Evolutionary conservation across 179 eudicot species (phyloP), one percentile per base, ranked within the genome.

Genomic region (Carnegiea gigantea): DNA sequence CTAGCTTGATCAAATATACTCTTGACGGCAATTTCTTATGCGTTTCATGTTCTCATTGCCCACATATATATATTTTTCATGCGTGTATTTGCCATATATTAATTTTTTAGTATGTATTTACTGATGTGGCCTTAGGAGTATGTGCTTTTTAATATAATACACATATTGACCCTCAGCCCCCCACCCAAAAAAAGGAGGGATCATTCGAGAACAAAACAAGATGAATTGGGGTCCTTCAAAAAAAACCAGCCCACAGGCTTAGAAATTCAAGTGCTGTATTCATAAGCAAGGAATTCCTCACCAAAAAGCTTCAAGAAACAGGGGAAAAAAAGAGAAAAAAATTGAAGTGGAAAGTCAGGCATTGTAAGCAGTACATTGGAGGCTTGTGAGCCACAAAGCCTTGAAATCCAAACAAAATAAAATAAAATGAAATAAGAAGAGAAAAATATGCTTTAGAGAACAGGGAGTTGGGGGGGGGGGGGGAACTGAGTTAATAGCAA

Each of bases 371-470:
- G n/a, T 40, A 81, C 51, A 81, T 53, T 81, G 82, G 77, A 84
- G 79, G 70, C 48, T 78, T 85, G 82, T 85, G 82, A 82, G 33
- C 80, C 84, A 78, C 77, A 81, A 57, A 54, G 75, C 70, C 77
- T 49, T 67, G 57, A 43, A 84, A 67, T 79, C 77, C 71, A 4
- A 60, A 60, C 0, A 65, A 65, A 65, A 65, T 14, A 6, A 67
- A 28, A 11, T 23, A 65, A 65, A 65, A 65, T 14, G 1, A 67
- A 13, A 11, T 9, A 18, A n/a, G 4, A 76, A 26, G 14, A 65
- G 67, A 73, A 70, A 21, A 44, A 10, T 24, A 30, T 9, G 21
- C 36, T 33, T 33, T 33, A 26, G 24, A 62, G 40, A 49, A 21
- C 9, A 64, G 17, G 1, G 36, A 33, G 36, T 33, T 33, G 57